Evolutionary conservation across 108 stramenopile species (phyloP).

Genomic region (Fragilaria radians): DNA sequence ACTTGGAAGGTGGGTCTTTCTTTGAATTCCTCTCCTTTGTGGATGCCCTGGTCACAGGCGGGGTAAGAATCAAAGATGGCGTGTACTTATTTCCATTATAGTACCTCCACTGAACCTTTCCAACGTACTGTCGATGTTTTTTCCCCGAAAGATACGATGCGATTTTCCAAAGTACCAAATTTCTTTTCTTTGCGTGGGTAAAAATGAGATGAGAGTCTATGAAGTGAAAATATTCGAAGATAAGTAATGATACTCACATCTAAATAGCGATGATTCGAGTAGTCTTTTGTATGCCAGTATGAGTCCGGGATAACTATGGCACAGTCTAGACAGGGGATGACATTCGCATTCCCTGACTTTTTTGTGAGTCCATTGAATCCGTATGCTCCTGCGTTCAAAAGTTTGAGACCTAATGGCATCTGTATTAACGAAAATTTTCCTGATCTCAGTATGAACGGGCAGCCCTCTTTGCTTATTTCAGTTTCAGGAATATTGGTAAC

Average conservation of each 20-base stretch:
- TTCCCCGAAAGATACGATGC: constrained; percentile 48
- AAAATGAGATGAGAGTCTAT: constrained; percentile 4
- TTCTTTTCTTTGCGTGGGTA: constrained; percentile 55
- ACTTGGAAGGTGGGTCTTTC: constrained; percentile 22
- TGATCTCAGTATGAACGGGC: constrained; percentile 29
- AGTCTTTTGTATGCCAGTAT: constrained; percentile 62
- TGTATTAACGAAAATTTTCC: constrained; percentile 45
- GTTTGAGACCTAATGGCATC: constrained; percentile 11
- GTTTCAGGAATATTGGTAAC: constrained; percentile 7
- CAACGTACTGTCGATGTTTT: constrained; percentile 28
- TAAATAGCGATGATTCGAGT: constrained; percentile 62
- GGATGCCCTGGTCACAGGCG: constrained; percentile 17
- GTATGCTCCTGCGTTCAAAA: constrained; percentile 18
- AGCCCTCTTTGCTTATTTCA: constrained; percentile 3
- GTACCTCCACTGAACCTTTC: constrained; percentile 36
- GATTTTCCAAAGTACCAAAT: constrained; percentile 46
- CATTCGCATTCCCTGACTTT: constrained; percentile 59
- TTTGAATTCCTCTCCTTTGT: constrained; percentile 20
- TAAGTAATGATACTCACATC: constrained; percentile 58
- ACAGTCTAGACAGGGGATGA: constrained; percentile 61
- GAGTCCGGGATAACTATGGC: constrained; percentile 39
- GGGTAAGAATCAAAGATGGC: constrained; percentile 42
- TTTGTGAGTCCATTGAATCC: constrained; percentile 46
- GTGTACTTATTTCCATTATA: constrained; percentile 38
- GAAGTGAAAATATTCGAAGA: too few species aligned